phyloP scores from a whole-genome alignment of 2,329 filamentous ascomycete species.

The Xylaria sp. region DNA sequence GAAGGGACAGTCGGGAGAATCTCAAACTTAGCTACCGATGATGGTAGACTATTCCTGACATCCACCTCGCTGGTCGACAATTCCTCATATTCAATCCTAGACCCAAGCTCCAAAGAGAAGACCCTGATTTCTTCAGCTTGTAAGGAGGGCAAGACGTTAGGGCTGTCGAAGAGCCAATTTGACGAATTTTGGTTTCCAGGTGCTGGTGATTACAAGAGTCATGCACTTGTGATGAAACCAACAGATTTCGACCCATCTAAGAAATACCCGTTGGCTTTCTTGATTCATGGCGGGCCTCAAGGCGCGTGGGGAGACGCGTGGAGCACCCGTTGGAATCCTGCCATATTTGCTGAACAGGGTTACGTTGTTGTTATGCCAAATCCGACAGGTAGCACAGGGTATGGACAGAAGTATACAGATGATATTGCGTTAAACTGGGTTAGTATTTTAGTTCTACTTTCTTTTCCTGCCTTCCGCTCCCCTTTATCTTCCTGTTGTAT shows the following conservation, averaged over 20 bases:
- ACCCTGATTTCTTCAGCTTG: conserved; percentile 71
- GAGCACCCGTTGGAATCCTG: conserved; percentile 82
- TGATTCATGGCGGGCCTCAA: conserved; percentile 87
- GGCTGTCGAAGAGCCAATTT: conserved; percentile 71
- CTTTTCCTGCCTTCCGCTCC: too few species aligned
- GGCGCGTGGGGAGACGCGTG: conserved; percentile 79
- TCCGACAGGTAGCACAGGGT: conserved; percentile 84
- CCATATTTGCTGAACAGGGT: conserved; percentile 86
- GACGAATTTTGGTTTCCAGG: conserved; percentile 77
- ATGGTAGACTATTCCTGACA: conserved; percentile 68
- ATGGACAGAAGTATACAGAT: conserved; percentile 80
- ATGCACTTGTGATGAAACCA: conserved; percentile 75
- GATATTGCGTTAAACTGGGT: conserved; percentile 81
- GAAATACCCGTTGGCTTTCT: conserved; percentile 81
- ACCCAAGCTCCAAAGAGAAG: conserved; percentile 54
- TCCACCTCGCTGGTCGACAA: conserved; percentile 78
- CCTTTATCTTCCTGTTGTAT: background rate
- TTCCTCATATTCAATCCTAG: conserved; percentile 73
- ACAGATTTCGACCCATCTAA: conserved; percentile 74
- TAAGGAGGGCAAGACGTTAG: conserved; percentile 73
- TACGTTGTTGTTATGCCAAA: conserved; percentile 87
- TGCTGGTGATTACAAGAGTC: conserved; percentile 71
- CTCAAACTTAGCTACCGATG: conserved; percentile 60
- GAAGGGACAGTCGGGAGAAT: conserved; percentile 67
- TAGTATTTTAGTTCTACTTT: background rate